Conservation (phyloP, 495 filamentous ascomycete species). For the Thermothielavioides terrestris region DNA sequence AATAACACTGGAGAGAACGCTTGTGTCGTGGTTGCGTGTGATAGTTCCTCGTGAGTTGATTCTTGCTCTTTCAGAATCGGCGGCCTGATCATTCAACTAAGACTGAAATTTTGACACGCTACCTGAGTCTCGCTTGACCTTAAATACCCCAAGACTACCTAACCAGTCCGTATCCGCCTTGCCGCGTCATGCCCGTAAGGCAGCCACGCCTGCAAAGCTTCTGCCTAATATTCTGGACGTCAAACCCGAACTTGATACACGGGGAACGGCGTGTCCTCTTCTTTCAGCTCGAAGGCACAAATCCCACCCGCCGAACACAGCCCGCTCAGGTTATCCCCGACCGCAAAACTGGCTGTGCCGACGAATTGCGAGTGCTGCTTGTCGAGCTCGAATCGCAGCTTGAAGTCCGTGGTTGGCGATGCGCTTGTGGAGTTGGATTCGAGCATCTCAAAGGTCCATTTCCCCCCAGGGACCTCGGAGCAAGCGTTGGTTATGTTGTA, state of each 20-base stretch:
- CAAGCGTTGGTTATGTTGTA: constrained; percentile 7
- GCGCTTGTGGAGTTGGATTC: not conserved
- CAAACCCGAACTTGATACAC: not conserved
- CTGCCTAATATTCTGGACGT: too few species aligned
- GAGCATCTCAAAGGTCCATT: constrained; percentile 14
- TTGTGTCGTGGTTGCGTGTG: too few species aligned
- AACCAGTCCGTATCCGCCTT: too few species aligned
- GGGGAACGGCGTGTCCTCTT: constrained; percentile 1
- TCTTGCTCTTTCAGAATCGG: too few species aligned
- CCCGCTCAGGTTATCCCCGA: constrained; percentile 8
- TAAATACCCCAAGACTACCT: too few species aligned
- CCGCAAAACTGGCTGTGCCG: constrained; percentile 5
- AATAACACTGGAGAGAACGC: too few species aligned
- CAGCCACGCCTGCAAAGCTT: too few species aligned
- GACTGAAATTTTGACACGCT: too few species aligned
- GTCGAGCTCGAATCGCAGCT: constrained; percentile 6
- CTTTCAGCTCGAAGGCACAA: constrained; percentile 16
- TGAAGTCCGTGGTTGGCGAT: constrained; percentile 15
- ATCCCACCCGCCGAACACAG: constrained; percentile 14
- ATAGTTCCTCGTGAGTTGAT: too few species aligned
- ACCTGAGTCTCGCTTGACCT: too few species aligned
- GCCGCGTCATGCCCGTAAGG: too few species aligned
- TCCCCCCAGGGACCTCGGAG: constrained; percentile 1
- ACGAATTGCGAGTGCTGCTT: constrained; percentile 2
- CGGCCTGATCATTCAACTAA: too few species aligned